phyloP scores from a whole-genome alignment of 345 rosid genomes.

The Geranium rotundifolium region DNA sequence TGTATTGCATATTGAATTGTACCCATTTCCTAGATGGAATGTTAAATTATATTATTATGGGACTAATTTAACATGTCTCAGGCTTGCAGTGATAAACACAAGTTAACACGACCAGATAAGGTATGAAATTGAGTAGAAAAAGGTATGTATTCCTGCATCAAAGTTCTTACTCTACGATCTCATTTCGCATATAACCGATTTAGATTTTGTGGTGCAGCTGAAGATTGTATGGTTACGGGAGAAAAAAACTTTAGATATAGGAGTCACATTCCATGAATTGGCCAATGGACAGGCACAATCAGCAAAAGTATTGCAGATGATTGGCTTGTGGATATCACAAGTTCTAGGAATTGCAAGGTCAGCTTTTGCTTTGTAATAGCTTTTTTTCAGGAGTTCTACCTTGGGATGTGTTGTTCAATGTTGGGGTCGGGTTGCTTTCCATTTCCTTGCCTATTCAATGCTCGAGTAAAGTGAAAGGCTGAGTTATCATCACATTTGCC shows the following conservation, averaged over 20 bases:
- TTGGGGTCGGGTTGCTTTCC: too few relatives aligned
- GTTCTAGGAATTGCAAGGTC: not conserved
- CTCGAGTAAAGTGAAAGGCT: too few relatives aligned
- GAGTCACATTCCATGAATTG: conserved; percentile 80
- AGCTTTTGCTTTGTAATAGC: not conserved
- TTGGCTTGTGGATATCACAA: conserved; percentile 47
- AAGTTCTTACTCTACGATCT: not conserved
- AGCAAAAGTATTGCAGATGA: conserved; percentile 73
- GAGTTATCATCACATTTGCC: too few relatives aligned
- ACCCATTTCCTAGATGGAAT: not conserved
- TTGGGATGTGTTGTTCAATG: too few relatives aligned
- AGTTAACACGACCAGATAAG: conserved; percentile 82
- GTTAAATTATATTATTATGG: too few relatives aligned
- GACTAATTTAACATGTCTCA: not conserved
- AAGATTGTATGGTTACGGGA: conserved; percentile 86
- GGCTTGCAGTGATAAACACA: conserved; percentile 70
- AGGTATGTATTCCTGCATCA: conserved; percentile 33
- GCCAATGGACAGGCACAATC: conserved; percentile 86
- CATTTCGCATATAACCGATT: not conserved
- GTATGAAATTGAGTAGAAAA: conserved; percentile 71
- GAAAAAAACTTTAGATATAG: conserved; percentile 78
- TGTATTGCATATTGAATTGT: too few relatives aligned
- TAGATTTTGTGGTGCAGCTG: conserved; percentile 35
- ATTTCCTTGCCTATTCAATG: too few relatives aligned
- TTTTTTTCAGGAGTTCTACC: too few relatives aligned